Conservation (phyloP, 2,329 filamentous ascomycete species). For the Colletotrichum australisinense region DNA sequence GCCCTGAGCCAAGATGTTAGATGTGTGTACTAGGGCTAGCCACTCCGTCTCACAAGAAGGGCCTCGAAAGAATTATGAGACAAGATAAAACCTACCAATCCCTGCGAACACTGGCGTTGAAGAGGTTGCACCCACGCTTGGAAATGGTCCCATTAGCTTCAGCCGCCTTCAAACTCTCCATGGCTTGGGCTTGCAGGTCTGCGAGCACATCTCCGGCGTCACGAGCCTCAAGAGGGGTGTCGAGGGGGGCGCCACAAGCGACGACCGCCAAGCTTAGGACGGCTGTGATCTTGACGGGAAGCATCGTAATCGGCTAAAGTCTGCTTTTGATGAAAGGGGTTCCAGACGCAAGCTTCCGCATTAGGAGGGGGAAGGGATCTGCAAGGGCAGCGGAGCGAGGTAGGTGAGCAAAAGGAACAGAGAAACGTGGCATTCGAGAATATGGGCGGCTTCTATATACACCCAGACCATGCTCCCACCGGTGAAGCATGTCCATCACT, state of each 20-base stretch:
- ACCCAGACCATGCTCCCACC: not conserved
- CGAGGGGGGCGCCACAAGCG: constrained; percentile 2
- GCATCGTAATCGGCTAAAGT: not conserved
- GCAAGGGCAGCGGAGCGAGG: constrained; percentile 5
- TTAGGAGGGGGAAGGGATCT: constrained; percentile 2
- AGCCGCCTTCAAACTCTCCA: constrained; percentile 21
- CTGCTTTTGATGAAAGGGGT: constrained; percentile 11
- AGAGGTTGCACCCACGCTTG: constrained; percentile 12
- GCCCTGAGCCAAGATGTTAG: constrained; percentile 30
- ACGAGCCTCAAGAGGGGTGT: constrained; percentile 15
- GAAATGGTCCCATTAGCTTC: constrained; percentile 23
- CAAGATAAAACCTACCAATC: constrained; percentile 6
- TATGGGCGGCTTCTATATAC: constrained; percentile 14
- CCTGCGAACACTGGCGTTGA: constrained; percentile 13
- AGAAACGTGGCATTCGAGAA: constrained; percentile 11
- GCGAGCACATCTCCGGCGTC: constrained; percentile 13
- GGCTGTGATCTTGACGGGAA: constrained; percentile 15
- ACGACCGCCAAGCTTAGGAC: constrained; percentile 16
- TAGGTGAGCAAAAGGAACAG: constrained; percentile 8
- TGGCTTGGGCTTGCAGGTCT: constrained; percentile 15
- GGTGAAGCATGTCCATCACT: not conserved
- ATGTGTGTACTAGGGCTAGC: not conserved
- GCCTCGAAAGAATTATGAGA: not conserved
- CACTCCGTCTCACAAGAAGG: not conserved
- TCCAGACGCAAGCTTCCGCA: constrained; percentile 17